Base-by-base conservation (phyloP, 2,329 filamentous ascomycete species). In the Neofusicoccum ribis region DNA sequence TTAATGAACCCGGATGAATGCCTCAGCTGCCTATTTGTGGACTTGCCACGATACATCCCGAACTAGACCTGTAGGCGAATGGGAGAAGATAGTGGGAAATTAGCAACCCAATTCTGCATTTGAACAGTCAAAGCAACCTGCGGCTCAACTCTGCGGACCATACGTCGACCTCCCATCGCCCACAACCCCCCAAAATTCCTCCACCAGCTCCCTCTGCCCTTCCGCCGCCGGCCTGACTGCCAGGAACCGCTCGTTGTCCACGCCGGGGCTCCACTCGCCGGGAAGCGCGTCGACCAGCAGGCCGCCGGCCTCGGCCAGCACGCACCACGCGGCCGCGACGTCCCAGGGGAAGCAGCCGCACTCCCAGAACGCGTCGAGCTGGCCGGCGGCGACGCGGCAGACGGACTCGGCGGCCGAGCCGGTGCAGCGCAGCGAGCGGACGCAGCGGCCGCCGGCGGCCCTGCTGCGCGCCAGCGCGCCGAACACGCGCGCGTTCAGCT, bases 281-380 rank as follows among this genome's bases (percentile, higher is more conserved):
- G 27, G 27, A 2, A 31, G 27, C 27, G 41, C 56, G 31, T 60
- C 56, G 4, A 60, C 56, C 3, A 60, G 27, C 23, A 60, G 6
- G 2, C 56, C 56, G 5, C 56, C 56, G 1, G 56, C 56, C 27
- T 60, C 56, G 31, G 3, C 20, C 43, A 60, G 27, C 3, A 60
- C 31, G 41, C 56, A 60, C 56, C 56, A 60, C 27, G 56, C 56
- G 3, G 56, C 56, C 7, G 56, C 56, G 4, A 60, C 41, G 27
- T 60, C 56, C 43, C 43, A 60, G 5, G 56, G 9, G 15, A 11
- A 47, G 23, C 27, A 36, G 41, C 56, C 56, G 9, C 43, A 60
- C 41, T 60, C 56, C 56, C 56, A 60, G n/a, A 60, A 60, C 41
- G 12, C 17, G 20, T 60, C 56, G 15, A 36, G 43, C 56, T 60